Evolutionary conservation across 1,284 basidiomycete genomes (phyloP), one percentile per base, ranked within the genome.

Genomic region (Ganoderma lingzhi): DNA sequence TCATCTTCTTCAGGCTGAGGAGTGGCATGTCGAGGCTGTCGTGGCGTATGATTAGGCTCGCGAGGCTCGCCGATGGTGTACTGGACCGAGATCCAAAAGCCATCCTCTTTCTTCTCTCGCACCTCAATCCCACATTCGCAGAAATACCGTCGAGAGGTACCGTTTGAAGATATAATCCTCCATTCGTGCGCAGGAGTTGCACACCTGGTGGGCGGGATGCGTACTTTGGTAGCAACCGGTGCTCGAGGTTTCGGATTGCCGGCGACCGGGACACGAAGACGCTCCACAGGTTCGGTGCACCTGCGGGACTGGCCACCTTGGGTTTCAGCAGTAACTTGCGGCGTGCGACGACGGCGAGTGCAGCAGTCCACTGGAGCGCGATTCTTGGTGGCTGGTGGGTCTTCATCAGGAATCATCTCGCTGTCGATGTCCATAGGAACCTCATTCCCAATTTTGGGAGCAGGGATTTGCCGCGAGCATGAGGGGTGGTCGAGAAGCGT

Each of bases 91-190:
- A 45, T 65, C 73, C 73, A 74, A 42, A 30, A 73, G 4, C 67
- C 70, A 15, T 68, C 53, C 12, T 55, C 48, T 56, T 74, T 74
- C 66, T 71, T 74, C 70, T 76, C 75, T 14, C 58, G 61, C 15
- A 74, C 67, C 2, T 64, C 45, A 8, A 68, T 53, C 0, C 63
- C 59, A 32, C 72, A 76, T 1, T n/a, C 6, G 65, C 74, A 75
- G 4, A 68, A 1, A 23, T 75, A 75, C 5, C 48, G 58, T 39
- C 74, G 60, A 35, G 63, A 28, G 61, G 6, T 42, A 4, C 45
- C 64, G 32, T 74, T 74, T 1, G 68, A 48, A 12, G 35, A 14
- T 3, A 55, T 39, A 44, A 61, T 41, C 6, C 61, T 55, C 72
- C 74, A 75, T 1, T 58, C 32, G 37, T 75, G 74, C 10, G 39